Evolutionary conservation across 148 eudicot genomes (phyloP), one percentile per base, ranked within the genome.

Genomic region (Diospyros lotus): DNA sequence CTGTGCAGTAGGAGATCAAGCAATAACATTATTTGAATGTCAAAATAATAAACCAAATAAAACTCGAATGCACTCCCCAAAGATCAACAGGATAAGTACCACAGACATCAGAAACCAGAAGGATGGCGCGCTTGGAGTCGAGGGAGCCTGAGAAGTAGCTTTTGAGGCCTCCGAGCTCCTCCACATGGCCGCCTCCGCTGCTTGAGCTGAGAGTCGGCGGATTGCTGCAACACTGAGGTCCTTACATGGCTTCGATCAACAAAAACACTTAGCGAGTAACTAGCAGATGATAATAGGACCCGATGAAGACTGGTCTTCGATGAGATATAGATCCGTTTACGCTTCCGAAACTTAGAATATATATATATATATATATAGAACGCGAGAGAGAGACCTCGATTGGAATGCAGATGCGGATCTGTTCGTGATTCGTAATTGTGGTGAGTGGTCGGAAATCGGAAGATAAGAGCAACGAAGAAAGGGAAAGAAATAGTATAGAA

Each of bases 71-170:
- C 2, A 10, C 6, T 42, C 18, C 18, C 41, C 0, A 12, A 45
- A 45, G 62, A 79, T 3, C 5, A 59, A 51, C 5, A 3, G 45
- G 58, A 4, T 10, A 45, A 66, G 56, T 81, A 90, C 91, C 94
- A 62, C 18, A 87, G 74, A 83, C 79, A 43, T 90, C 91, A 40
- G 89, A 75, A 18, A 88, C 58, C 56, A 90, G 86, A 53, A 90
- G 68, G 61, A 90, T 73, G 50, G 87, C 87, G 51, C 71, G 54
- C 7, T 82, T 80, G 71, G 86, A 80, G n/a, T 84, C 46, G 13
- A 81, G 17, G 41, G 86, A 62, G 3, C 91, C 91, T 46, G 88
- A 76, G 54, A 85, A 50, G 69, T 86, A 90, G 39, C 80, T 76
- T 15, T 15, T 39, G 73, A 76, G 67, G 50, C 58, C 56, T 40